A percentile compares a stretch with the other conserved stretches of the same genome.
Evolutionary conservation across 108 stramenopile species (phyloP).

Genomic region (Fragilariopsis cylindrus): DNA sequence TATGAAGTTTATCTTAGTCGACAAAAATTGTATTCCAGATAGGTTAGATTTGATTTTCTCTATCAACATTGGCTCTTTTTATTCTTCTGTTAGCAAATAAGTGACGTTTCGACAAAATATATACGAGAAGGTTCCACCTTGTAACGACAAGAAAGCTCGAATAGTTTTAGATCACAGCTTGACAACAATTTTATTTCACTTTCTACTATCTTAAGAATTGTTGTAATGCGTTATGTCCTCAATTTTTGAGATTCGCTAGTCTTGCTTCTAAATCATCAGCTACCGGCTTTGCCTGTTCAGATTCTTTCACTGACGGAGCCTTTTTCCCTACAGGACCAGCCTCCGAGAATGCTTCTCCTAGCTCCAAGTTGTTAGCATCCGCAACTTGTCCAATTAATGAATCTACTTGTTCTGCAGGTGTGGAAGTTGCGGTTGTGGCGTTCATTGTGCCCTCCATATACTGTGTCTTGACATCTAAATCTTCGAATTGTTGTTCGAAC

Average conservation of each 20-base stretch:
- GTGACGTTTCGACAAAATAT: too few relatives aligned
- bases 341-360: slow-evolving; percentile 78
- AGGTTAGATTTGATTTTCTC: too few relatives aligned
- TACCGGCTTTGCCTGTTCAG: slow-evolving; percentile 35
- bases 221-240: not conserved
- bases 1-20: too few relatives aligned
- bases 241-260: slow-evolving; percentile 78
- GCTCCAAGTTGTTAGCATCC: slow-evolving; percentile 87
- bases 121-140: too few relatives aligned
- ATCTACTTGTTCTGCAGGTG: slow-evolving; percentile 97
- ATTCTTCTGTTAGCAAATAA: too few relatives aligned
- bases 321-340: slow-evolving; percentile 82
- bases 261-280: slow-evolving; percentile 82
- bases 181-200: too few relatives aligned
- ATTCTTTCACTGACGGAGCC: slow-evolving; percentile 53
- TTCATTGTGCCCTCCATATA: slow-evolving; percentile 98
- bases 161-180: too few relatives aligned
- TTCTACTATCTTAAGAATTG: too few relatives aligned
- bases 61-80: too few relatives aligned
- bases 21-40: too few relatives aligned
- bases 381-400: slow-evolving; percentile 90
- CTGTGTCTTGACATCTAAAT: slow-evolving; percentile 94
- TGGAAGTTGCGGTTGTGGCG: slow-evolving; percentile 91
- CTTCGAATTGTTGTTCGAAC: slow-evolving; percentile 99
- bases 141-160: too few relatives aligned